A percentile compares a stretch with the other conserved stretches of the same genome.
Evolutionary conservation across 306 rosid genomes (phyloP).

Genomic region (Prunus mira): DNA sequence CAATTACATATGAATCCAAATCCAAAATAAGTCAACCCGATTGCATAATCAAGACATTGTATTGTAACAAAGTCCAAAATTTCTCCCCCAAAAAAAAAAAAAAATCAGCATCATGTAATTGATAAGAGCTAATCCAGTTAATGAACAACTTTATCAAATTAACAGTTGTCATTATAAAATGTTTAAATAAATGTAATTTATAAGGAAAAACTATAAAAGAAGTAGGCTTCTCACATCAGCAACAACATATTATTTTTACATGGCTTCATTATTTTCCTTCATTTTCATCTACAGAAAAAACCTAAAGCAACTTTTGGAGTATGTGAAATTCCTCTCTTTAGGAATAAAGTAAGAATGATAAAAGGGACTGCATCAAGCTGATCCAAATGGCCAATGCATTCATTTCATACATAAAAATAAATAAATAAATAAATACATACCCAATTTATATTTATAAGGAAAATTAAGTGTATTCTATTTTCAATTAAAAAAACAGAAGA

Average conservation of each 20-base stretch:
- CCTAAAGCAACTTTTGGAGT: background rate
- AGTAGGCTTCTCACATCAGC: background rate
- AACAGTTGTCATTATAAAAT: too few species aligned
- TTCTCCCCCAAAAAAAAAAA: background rate
- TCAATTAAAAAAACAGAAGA: background rate
- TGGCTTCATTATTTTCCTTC: background rate
- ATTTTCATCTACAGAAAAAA: background rate
- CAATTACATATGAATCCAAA: slow-evolving; percentile 2
- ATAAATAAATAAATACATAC: background rate
- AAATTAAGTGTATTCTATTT: background rate
- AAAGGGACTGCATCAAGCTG: too few species aligned
- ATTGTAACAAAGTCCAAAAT: background rate
- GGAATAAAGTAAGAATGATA: background rate
- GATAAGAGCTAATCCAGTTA: background rate
- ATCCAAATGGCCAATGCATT: background rate
- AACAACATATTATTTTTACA: background rate
- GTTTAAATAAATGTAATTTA: background rate
- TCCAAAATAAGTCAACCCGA: slow-evolving; percentile 10
- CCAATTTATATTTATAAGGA: background rate
- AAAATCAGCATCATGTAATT: background rate
- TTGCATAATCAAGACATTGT: background rate
- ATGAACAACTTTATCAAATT: background rate
- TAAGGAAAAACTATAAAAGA: background rate
- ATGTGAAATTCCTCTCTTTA: background rate
- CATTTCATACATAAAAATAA: background rate